These are phyloP conservation scores for Oryza glumipatula DNA, from an alignment of 176 grass and related monocot species.

Conservation along the genomic window DNA sequence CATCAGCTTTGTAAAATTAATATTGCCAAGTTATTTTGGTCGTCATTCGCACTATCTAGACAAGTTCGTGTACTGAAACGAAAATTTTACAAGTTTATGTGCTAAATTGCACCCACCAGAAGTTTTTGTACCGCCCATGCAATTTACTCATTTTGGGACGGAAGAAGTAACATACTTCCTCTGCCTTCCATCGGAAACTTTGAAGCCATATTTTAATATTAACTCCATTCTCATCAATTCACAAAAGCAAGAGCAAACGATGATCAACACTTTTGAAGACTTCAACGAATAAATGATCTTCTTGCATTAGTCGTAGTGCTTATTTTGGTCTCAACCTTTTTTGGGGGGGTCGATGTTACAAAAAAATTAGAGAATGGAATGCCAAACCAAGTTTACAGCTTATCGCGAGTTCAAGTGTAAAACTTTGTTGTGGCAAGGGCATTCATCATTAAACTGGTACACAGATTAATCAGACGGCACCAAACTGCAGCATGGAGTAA, in stretches of 20 bases:
- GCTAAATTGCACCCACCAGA: no score
- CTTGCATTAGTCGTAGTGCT: conserved; percentile 11
- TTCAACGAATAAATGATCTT: neutral
- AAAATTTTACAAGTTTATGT: no score
- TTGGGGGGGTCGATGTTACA: conserved; percentile 3
- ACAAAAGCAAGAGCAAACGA: neutral
- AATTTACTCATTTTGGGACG: no score
- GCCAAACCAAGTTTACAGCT: neutral
- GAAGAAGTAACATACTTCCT: no score
- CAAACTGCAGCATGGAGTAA: neutral
- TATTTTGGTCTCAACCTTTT: conserved; percentile 22
- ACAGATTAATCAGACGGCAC: conserved; percentile 4
- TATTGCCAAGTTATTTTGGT: no score
- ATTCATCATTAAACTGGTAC: conserved; percentile 21
- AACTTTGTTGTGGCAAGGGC: neutral
- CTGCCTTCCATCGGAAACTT: no score
- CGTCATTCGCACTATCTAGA: no score
- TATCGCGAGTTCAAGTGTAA: neutral
- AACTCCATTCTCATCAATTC: no score
- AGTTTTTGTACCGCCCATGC: no score
- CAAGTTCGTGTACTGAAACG: no score
- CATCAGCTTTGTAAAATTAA: no score
- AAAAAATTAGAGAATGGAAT: conserved; percentile 32
- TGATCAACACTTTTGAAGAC: neutral
- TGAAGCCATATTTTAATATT: no score